Evolutionary conservation across 1,284 basidiomycete genomes (phyloP), one percentile per base, ranked within the genome.

Genomic region (Ceratobasidium sp.): DNA sequence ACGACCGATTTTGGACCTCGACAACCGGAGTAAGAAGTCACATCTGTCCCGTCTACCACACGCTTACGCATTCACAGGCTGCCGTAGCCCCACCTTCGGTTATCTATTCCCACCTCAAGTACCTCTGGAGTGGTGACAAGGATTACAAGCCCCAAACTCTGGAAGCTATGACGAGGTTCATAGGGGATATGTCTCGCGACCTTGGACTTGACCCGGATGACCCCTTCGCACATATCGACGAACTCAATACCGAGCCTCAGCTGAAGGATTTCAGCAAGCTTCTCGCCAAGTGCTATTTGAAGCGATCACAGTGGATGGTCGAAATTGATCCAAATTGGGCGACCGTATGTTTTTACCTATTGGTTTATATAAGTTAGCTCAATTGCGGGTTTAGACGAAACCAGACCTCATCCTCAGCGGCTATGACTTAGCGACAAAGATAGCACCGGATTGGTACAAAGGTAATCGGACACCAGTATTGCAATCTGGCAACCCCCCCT

Each of bases 251-350:
- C 70, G 90, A 85, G 76, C 83, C 83, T 75, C 91, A 87, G 78
- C 81, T 88, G 69, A 84, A 85, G 25, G 93, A 95, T 74, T 85
- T 94, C 70, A 93, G 92, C 0, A 87, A 90, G 56, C 82, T 99
- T 7, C 85, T 99, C n/a, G 96, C 96, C 0, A 87, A 96, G 34
- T 99, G 96, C 79, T 96, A 94, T 80, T 94, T 96, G 81, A 98
- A 99, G 80, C 88, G 94, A 72, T 97, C 94, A n/a, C 87, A 96
- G 79, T 99, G 97, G 97, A 62, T 62, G 58, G 58, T 50, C 20
- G 58, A 62, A 29, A 42, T 49, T 34, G 58, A 62, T 25, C 58
- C 58, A 10, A 31, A 49, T 8, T 62, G 58, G 58, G 58, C 58
- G 32, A 50, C 31, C 20, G 58, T 62, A 35, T 7, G 58, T 38